phyloP scores from a whole-genome alignment of 2,329 filamentous ascomycete genomes.

The Herpotrichia juniperi region DNA sequence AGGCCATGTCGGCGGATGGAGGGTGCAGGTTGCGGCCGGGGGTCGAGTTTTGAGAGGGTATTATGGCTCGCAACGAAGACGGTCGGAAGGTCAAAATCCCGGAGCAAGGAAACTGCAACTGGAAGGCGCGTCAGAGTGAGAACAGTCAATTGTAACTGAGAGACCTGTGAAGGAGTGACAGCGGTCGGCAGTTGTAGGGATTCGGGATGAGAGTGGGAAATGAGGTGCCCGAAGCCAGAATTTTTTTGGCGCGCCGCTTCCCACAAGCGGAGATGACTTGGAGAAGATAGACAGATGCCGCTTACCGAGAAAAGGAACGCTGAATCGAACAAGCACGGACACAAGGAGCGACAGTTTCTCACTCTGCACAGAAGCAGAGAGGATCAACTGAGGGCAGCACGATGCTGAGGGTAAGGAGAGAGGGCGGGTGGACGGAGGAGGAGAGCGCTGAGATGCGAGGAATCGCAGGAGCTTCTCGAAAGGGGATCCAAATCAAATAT shows the following conservation, averaged over 20 bases:
- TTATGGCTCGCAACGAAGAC: conserved; percentile 19
- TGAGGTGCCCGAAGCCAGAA: conserved; percentile 31
- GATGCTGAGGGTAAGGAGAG: conserved; percentile 23
- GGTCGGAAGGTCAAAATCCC: conserved; percentile 13
- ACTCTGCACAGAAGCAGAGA: conserved; percentile 30
- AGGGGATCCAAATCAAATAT: conserved; percentile 35
- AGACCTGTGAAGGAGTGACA: conserved; percentile 13
- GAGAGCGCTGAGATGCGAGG: conserved; percentile 4
- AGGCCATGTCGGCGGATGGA: conserved; percentile 60
- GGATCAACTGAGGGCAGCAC: conserved; percentile 33
- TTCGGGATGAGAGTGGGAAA: conserved; percentile 33
- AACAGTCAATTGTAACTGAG: conserved; percentile 22
- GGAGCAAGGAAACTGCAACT: conserved; percentile 24
- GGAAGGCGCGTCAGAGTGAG: conserved; percentile 16
- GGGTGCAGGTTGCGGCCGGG: conserved; percentile 13
- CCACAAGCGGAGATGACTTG: conserved; percentile 31
- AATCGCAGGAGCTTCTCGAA: conserved; percentile 26
- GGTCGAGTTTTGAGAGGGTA: conserved; percentile 7
- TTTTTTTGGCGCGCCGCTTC: conserved; percentile 38
- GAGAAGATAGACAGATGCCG: conserved; percentile 24
- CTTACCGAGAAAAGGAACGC: conserved; percentile 38
- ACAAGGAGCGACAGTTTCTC: conserved; percentile 42
- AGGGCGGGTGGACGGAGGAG: conserved; percentile 13
- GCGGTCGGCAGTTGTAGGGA: conserved; percentile 9
- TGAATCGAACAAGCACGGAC: conserved; percentile 7